Base-by-base conservation (phyloP, 371 early-diverging fungal species). In the Nosema muscidifuracis region DNA sequence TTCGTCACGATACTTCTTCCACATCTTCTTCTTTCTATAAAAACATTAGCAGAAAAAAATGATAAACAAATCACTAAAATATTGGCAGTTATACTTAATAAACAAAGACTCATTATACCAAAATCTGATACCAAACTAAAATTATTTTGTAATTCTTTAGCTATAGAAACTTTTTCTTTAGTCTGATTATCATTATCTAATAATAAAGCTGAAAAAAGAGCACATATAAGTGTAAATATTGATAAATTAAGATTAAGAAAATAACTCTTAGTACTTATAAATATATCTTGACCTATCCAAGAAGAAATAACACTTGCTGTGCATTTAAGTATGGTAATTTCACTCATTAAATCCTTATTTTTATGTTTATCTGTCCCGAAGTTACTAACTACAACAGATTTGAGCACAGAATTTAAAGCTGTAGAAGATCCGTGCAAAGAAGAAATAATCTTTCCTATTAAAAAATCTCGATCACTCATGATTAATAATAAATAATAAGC, bases 201-300 rank as follows among this genome's bases (percentile, higher is more conserved):
- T n/a, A 77, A 20, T 13, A 62, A 47, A 31, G 33, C 55, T 13
- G 40, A 26, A 33, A 40, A 1, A 2, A 77, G 34, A 18, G 77
- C 43, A 22, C 42, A 31, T 15, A 47, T 15, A 16, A 75, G 50
- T 1, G 66, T 62, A 0, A 71, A 2, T 15, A 69, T 33, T 38
- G 76, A 74, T 13, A 71, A 66, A 24, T 42, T 24, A 33, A 77
- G 42, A 36, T 71, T 75, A 4, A 73, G 28, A 44, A 55, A 1
- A 40, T 74, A 61, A 7, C 24, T 61, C 28, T 73, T 66, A 22
- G 65, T 55, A 36, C 65, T 61, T 40, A 70, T 68, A 60, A 74
- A 67, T 51, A 77, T 58, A 51, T 80, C 77, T 69, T 80, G 80
- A 0, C 75, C 74, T 47, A 80, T 56, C 68, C 71, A 77, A 44